These are phyloP conservation scores for Ceriops tagal DNA, from an alignment of 345 rosid species.

Conservation along the genomic window DNA sequence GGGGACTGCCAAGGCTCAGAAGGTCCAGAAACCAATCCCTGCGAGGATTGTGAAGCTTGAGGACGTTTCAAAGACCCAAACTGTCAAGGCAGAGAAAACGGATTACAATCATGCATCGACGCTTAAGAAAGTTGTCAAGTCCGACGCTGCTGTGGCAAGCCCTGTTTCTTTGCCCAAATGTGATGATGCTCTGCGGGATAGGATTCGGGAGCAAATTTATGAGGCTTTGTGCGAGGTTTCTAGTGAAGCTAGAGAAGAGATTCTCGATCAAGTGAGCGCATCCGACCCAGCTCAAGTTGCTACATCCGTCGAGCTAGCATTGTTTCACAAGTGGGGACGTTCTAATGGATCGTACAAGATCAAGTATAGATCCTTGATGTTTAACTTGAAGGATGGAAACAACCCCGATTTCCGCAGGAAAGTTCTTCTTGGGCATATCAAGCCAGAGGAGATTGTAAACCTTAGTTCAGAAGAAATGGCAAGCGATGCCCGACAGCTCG, in stretches of 20 bases:
- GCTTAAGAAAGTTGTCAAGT: too few species aligned
- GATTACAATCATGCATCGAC: too few species aligned
- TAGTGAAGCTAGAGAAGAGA: not conserved
- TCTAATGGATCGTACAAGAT: constrained; percentile 4
- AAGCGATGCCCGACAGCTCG: constrained; percentile 8
- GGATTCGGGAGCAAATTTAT: constrained; percentile 3
- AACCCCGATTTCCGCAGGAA: constrained; percentile 13
- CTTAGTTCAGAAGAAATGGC: constrained; percentile 14
- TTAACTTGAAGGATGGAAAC: constrained; percentile 7
- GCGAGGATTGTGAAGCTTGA: not conserved
- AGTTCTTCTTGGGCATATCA: constrained; percentile 6
- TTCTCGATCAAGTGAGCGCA: not conserved
- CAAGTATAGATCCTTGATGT: constrained; percentile 10
- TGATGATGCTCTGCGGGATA: constrained; percentile 1
- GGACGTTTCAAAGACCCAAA: too few species aligned
- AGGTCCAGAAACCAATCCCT: not conserved
- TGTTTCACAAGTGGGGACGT: constrained; percentile 8
- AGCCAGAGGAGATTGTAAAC: constrained; percentile 5
- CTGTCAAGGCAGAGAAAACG: too few species aligned
- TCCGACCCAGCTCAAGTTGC: constrained; percentile 6
- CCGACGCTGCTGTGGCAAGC: too few species aligned
- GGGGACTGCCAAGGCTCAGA: not conserved
- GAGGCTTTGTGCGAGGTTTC: constrained; percentile 11
- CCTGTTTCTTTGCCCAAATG: not conserved
- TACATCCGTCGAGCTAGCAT: constrained; percentile 1